phyloP scores from a whole-genome alignment of 2,329 filamentous ascomycete genomes.

The Atkinsonella hypoxylon region DNA sequence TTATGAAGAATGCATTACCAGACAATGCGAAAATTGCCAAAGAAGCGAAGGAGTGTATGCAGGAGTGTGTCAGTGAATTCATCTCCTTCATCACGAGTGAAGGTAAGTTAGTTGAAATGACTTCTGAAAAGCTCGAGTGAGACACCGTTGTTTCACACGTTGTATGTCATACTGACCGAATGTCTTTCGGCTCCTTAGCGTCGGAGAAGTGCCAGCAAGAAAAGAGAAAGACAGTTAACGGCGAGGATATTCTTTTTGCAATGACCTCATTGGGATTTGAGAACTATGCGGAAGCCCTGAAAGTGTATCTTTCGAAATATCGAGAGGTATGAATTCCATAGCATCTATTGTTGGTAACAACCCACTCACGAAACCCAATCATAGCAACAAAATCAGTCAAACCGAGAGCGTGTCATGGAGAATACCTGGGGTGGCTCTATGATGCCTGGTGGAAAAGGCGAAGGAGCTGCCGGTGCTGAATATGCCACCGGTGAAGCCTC shows the following conservation, averaged over 20 bases:
- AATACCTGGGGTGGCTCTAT: conserved; percentile 20
- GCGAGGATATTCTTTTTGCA: conserved; percentile 95
- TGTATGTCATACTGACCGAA: background rate
- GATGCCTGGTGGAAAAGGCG: conserved; percentile 21
- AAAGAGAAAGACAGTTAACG: conserved; percentile 98
- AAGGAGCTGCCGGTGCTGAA: conserved; percentile 23
- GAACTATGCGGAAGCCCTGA: conserved; percentile 95
- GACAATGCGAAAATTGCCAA: conserved; percentile 99
- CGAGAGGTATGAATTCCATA: conserved; percentile 62
- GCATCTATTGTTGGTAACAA: background rate
- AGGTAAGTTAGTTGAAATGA: conserved; percentile 45
- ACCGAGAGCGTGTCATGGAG: conserved; percentile 27
- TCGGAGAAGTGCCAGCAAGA: conserved; percentile 99
- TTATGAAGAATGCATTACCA: conserved; percentile 96
- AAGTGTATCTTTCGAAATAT: conserved; percentile 96
- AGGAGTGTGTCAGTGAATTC: conserved; percentile 99
- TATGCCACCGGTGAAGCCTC: conserved; percentile 30
- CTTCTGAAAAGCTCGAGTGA: background rate
- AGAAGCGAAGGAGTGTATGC: conserved; percentile 99
- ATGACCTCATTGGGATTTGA: conserved; percentile 99
- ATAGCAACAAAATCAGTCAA: conserved; percentile 30
- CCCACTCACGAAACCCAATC: background rate
- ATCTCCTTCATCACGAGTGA: conserved; percentile 99
- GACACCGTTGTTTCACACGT: background rate
- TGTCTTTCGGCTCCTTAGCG: conserved; percentile 38